Evolutionary conservation across 352 stramenopile genomes (phyloP).

Genomic region (Aphanomyces astaci): DNA sequence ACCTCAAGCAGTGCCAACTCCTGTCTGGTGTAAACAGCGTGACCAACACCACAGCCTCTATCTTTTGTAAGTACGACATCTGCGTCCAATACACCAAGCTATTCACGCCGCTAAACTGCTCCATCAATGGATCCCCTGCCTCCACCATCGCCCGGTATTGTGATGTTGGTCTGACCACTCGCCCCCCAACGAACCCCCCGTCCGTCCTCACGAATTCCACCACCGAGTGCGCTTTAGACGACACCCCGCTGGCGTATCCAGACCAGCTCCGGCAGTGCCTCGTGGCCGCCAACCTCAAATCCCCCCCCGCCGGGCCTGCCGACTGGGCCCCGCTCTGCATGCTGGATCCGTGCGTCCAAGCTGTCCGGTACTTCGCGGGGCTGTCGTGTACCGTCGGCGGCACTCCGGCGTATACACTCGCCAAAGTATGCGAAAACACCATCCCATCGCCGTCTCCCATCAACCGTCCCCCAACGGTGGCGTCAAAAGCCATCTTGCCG

Average conservation of each 20-base stretch:
- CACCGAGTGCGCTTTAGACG: not conserved
- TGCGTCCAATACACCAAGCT: not conserved
- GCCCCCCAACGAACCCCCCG: not conserved
- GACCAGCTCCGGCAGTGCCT: slow-evolving; percentile 2
- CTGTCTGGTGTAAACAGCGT: not conserved
- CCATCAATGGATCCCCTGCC: not conserved
- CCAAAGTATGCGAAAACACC: not conserved
- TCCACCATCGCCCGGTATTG: not conserved
- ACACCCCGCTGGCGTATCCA: not conserved
- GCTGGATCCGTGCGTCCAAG: not conserved
- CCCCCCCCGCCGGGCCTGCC: not conserved
- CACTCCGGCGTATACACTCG: not conserved
- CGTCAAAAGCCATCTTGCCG: no score
- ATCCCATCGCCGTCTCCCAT: not conserved
- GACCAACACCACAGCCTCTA: not conserved
- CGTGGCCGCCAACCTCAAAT: not conserved
- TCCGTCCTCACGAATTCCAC: not conserved
- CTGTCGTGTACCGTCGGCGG: not conserved
- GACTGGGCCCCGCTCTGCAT: not conserved
- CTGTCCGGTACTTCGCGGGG: not conserved
- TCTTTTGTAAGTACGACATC: slow-evolving; percentile 1
- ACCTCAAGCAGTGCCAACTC: not conserved
- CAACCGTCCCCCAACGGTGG: no score
- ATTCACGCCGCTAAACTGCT: not conserved
- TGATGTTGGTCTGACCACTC: not conserved